A percentile compares a stretch with the other conserved stretches of the same genome.
Evolutionary conservation across 345 rosid genomes (phyloP).

Genomic region (Citrus sp.): DNA sequence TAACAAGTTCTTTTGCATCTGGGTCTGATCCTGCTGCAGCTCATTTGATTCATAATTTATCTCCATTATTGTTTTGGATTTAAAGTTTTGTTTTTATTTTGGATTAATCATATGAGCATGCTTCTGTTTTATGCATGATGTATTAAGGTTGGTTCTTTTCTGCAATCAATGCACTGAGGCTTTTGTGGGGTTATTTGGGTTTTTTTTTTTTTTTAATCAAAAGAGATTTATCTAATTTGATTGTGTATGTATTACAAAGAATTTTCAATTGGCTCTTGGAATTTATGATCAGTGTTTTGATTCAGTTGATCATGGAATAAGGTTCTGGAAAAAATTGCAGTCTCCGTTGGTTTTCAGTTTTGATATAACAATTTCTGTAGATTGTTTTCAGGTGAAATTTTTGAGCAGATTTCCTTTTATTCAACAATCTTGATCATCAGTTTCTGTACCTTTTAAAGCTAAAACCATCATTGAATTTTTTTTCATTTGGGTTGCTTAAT

Average conservation of each 20-base stretch:
- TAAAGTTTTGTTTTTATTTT: not conserved
- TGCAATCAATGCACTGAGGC: not conserved
- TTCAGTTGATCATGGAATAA: not conserved
- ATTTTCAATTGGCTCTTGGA: not conserved
- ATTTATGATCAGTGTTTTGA: conserved; percentile 4
- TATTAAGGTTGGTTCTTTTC: not conserved
- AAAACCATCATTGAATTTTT: not conserved
- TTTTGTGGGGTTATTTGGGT: conserved; percentile 1
- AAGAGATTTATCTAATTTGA: conserved; percentile 5
- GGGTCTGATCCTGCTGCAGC: conserved; percentile 5
- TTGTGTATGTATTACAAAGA: not conserved
- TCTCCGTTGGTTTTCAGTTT: not conserved
- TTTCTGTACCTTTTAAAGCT: not conserved
- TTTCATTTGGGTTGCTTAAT: conserved; percentile 10
- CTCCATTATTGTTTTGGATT: not conserved
- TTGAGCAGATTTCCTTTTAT: not conserved
- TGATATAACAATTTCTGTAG: not conserved
- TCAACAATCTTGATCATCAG: not conserved
- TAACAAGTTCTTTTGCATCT: not conserved
- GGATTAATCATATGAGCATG: not conserved
- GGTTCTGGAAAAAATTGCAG: not conserved
- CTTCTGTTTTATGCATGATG: not conserved
- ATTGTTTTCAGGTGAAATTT: not conserved
- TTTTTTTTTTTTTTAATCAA: not conserved
- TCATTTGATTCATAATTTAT: not conserved